Conservation (phyloP, 352 stramenopile species). For the Phytophthora ramorum region DNA sequence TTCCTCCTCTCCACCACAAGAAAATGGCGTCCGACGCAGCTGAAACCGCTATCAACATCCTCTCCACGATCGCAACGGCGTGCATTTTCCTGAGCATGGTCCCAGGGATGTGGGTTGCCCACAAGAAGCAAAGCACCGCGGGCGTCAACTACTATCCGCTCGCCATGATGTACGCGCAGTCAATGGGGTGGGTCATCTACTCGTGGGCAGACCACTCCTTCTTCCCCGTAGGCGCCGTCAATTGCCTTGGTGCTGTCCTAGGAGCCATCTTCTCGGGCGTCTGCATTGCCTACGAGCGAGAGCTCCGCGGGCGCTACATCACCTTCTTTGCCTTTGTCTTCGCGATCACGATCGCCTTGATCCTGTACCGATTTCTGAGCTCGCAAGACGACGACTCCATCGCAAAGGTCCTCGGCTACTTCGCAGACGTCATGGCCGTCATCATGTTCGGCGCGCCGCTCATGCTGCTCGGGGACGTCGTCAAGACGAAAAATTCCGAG, state of each 20-base stretch:
- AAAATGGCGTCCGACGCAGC: conserved; percentile 32
- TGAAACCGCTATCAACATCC: conserved; percentile 34
- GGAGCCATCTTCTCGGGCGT: conserved; percentile 26
- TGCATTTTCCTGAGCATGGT: conserved; percentile 43
- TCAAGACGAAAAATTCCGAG: conserved; percentile 36
- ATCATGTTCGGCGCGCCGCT: conserved; percentile 39
- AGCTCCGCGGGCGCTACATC: conserved; percentile 19
- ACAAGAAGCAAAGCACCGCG: conserved; percentile 25
- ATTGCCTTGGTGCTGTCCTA: conserved; percentile 30
- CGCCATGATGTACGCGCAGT: conserved; percentile 37
- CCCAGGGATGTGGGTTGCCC: conserved; percentile 24
- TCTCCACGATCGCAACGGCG: conserved; percentile 38
- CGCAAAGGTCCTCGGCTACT: conserved; percentile 31
- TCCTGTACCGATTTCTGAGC: conserved; percentile 31
- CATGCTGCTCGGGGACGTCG: conserved; percentile 28
- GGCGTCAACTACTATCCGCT: conserved; percentile 37
- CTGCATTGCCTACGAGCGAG: conserved; percentile 40
- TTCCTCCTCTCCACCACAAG: background rate
- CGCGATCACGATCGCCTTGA: conserved; percentile 24
- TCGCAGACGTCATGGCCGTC: conserved; percentile 30
- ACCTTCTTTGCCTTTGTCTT: conserved; percentile 22
- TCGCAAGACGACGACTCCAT: conserved; percentile 26
- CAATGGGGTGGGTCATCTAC: conserved; percentile 39
- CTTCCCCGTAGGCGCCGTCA: conserved; percentile 36
- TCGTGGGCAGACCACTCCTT: conserved; percentile 27